Evolutionary conservation across 768 basidiomycete species (phyloP).

Genomic region (Trametes cingulata): DNA sequence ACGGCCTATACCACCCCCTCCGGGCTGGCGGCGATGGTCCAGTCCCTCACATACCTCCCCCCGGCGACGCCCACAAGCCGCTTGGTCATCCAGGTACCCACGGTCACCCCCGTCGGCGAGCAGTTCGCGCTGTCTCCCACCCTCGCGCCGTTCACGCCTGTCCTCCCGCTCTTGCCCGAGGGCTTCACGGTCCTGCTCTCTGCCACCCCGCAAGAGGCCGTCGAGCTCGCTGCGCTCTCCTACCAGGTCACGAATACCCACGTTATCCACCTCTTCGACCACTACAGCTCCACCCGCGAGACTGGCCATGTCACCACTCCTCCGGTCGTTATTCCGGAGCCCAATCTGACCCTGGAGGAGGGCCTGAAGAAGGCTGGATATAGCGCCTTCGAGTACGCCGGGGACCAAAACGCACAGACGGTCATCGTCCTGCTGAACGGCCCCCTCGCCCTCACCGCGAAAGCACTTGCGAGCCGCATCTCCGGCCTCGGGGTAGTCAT

Average conservation of each 20-base stretch:
- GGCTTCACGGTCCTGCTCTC: slow-evolving; percentile 77
- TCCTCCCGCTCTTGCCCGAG: slow-evolving; percentile 61
- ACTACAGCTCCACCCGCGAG: slow-evolving; percentile 78
- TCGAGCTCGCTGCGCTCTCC: slow-evolving; percentile 74
- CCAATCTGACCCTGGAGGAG: slow-evolving; percentile 41
- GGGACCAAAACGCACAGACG: slow-evolving; percentile 60
- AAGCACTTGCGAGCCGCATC: slow-evolving; percentile 46
- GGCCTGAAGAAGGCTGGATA: slow-evolving; percentile 63
- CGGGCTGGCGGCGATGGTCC: slow-evolving; percentile 84
- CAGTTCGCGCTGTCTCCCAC: slow-evolving; percentile 75
- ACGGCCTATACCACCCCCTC: slow-evolving; percentile 81
- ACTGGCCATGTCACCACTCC: slow-evolving; percentile 54
- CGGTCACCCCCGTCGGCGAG: slow-evolving; percentile 64
- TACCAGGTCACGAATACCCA: slow-evolving; percentile 68
- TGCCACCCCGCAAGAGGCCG: slow-evolving; percentile 79
- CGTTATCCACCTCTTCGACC: slow-evolving; percentile 90
- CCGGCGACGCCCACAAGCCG: slow-evolving; percentile 60
- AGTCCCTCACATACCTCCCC: slow-evolving; percentile 75
- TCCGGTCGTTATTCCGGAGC: slow-evolving; percentile 35
- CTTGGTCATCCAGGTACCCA: slow-evolving; percentile 82
- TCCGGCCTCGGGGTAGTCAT: slow-evolving; percentile 64
- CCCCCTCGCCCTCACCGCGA: slow-evolving; percentile 66
- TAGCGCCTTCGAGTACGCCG: slow-evolving; percentile 74
- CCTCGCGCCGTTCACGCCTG: slow-evolving; percentile 63
- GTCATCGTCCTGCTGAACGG: slow-evolving; percentile 77